phyloP scores from a whole-genome alignment of 208 protist species.

The Leishmania aethiopica region DNA sequence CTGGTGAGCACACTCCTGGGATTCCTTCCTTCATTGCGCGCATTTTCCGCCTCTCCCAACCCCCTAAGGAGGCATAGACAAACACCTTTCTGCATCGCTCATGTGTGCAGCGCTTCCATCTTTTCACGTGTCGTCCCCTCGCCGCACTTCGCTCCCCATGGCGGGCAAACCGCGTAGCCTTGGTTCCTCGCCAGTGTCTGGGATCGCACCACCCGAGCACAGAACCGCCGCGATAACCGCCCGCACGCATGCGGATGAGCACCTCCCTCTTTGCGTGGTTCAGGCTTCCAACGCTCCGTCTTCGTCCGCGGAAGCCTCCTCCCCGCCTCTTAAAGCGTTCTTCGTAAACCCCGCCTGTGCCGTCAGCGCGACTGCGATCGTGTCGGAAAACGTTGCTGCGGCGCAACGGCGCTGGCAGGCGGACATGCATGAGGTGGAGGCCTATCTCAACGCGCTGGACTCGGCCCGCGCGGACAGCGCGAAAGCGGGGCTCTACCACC shows the following conservation, averaged over 20 bases:
- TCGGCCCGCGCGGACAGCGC: constrained; percentile 50
- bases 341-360: neutral
- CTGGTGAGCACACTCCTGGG: neutral
- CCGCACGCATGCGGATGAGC: neutral
- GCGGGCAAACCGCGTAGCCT: neutral
- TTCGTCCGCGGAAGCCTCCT: neutral
- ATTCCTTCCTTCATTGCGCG: neutral
- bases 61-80: neutral
- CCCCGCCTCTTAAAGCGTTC: constrained; percentile 10
- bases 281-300: neutral
- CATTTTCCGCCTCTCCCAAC: neutral
- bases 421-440: constrained; percentile 37
- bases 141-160: neutral
- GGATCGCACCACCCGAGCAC: neutral
- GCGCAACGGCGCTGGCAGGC: constrained; percentile 26
- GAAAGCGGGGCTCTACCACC: constrained; percentile 29
- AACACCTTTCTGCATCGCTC: neutral
- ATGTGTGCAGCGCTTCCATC: neutral
- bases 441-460: constrained; percentile 51
- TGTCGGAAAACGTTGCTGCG: constrained; percentile 1
- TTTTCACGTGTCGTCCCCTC: neutral
- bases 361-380: neutral
- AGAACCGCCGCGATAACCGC: constrained; percentile 1
- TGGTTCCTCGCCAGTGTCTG: neutral
- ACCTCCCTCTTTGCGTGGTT: neutral